Base-by-base conservation (phyloP, 2,329 filamentous ascomycete species). In the Colletotrichum godetiae region DNA sequence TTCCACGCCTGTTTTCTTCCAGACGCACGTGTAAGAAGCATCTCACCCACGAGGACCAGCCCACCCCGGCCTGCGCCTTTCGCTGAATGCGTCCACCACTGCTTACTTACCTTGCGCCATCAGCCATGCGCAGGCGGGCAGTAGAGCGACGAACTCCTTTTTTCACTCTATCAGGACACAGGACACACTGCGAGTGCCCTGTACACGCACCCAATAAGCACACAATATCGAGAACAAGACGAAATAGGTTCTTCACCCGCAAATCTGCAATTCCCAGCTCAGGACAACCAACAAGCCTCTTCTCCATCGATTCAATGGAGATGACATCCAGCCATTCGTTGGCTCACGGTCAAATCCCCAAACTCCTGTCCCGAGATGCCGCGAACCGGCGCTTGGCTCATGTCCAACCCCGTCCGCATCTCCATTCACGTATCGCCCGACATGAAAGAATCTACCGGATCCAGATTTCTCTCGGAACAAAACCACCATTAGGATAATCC, bases 371-470 rank as follows among this genome's bases (percentile, higher is more conserved):
- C 66, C 60, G 59, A 73, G 56, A 49, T 64, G 70, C 66, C 70
- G 70, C 59, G 46, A 58, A 61, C 59, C 31, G 53, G 53, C 31
- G 66, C 55, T 60, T 69, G 66, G 59, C 55, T 62, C 53, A 19
- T 31, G 7, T 29, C 56, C 60, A 64, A 57, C 67, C 53, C 61
- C 63, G 35, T 46, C n/a, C 35, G 42, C 42, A 33, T 49, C 55
- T 37, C 31, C 61, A 62, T 46, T 19, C 22, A 27, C 59, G 27
- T 42, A 37, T 35, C 53, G 61, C 22, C 52, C 55, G 35, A 59
- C 65, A 60, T 53, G 69, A 60, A 67, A 60, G 53, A 64, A 53
- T 59, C 56, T 69, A 59, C 55, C 59, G 60, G 53, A 60, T 73
- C 33, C 66, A 56, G 52, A 65, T 53, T 60, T 55, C 55, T 33